Base-by-base conservation (phyloP, 768 basidiomycete species). In the Neoboletus magnificus region DNA sequence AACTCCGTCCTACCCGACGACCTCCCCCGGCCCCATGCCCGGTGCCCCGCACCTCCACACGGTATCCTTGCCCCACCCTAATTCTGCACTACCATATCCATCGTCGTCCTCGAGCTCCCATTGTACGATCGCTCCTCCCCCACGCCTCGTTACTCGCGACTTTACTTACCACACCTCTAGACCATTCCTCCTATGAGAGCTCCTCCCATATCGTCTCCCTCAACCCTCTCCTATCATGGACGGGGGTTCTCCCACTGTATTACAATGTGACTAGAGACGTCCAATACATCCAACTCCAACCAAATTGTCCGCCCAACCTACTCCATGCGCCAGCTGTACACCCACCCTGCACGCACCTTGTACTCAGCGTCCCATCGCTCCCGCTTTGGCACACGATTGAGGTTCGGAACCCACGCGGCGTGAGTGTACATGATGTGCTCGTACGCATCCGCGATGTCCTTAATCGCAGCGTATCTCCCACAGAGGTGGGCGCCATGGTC, bases 21-120 rank as follows among this genome's bases (percentile, higher is more conserved):
- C 50, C 11, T 59, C 66, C 1, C 62, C 69, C 4, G 63, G 57
- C 6, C 59, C 62, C 20, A 65, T 58, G 44, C 70, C 69, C 0
- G 11, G 57, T 33, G 58, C 70, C 4, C 70, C 71, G 1, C 67
- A 64, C 29, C 43, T 69, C 32, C 60, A 52, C 16, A 63, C 69
- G 4, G 69, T 71, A 5, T 66, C 71, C 15, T 32, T 71, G 18
- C 70, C 70, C 11, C 71, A 71, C 48, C 70, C 70, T 12, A 71
- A 71, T 41, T 60, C 71, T 9, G 46, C 64, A 16, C 57, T 59
- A 4, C 30, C 22, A n/a, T 29, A 69, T 36, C 32, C 55, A 8
- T 57, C 69, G 1, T 39, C 56, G n/a, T 52, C 69, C 20, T 52
- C 63, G 20, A 25, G 50, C 16, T 50, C 67, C 3, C 52, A 50